A percentile compares a stretch with the other conserved stretches of the same genome.
Evolutionary conservation across 1,284 basidiomycete genomes (phyloP).

Genomic region (Malassezia restricta): DNA sequence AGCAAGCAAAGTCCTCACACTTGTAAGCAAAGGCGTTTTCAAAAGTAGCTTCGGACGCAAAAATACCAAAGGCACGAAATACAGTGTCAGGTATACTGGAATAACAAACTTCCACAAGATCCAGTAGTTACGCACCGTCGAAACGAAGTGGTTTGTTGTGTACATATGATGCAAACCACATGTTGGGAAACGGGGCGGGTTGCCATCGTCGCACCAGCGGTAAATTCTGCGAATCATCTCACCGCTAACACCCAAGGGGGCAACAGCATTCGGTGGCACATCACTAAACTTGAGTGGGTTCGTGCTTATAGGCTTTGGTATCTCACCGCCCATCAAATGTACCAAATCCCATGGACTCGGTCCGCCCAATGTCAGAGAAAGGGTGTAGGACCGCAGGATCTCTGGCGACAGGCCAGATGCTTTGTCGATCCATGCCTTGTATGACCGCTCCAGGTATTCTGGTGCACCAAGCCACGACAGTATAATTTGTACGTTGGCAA

Average conservation of each 20-base stretch:
- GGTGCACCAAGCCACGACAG: slow-evolving; percentile 60
- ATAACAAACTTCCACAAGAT: slow-evolving; percentile 50
- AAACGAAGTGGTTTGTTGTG: slow-evolving; percentile 58
- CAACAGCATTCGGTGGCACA: slow-evolving; percentile 23
- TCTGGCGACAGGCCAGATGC: slow-evolving; percentile 24
- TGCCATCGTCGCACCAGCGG: slow-evolving; percentile 30
- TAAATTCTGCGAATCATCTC: slow-evolving; percentile 27
- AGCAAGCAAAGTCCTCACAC: slow-evolving; percentile 55
- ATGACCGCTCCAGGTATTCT: slow-evolving; percentile 26
- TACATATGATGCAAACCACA: slow-evolving; percentile 62
- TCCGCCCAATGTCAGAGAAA: background rate
- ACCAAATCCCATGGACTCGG: slow-evolving; percentile 6
- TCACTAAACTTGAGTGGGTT: slow-evolving; percentile 26
- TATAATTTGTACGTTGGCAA: slow-evolving; percentile 68
- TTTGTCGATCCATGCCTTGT: slow-evolving; percentile 39
- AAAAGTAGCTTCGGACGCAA: slow-evolving; percentile 37
- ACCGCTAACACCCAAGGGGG: slow-evolving; percentile 31
- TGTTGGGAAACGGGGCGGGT: slow-evolving; percentile 20
- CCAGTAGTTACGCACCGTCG: slow-evolving; percentile 63
- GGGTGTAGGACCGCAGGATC: background rate
- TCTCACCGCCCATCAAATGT: slow-evolving; percentile 29
- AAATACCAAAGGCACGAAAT: slow-evolving; percentile 61
- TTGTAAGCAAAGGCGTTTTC: slow-evolving; percentile 25
- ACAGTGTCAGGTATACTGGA: slow-evolving; percentile 69
- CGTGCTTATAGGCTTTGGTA: slow-evolving; percentile 30